phyloP scores from a whole-genome alignment of 2,329 filamentous ascomycete species.

The Metarhizium guizhouense region DNA sequence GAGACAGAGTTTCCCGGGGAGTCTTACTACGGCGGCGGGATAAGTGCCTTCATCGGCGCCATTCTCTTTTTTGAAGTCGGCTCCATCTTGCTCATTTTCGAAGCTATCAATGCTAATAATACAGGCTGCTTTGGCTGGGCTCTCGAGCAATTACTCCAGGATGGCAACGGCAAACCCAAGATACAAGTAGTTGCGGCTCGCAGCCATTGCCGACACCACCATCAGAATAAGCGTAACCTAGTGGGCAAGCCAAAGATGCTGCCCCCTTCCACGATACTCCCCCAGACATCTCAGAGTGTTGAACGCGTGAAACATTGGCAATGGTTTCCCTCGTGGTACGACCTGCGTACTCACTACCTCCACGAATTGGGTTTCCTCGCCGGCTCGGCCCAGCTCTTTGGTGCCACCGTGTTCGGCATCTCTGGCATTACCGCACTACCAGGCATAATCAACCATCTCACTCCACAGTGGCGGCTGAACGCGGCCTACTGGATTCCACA shows the following conservation, averaged over 20 bases:
- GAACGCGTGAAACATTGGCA: conserved; percentile 32
- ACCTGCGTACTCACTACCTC: conserved; percentile 51
- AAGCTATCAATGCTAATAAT: conserved; percentile 60
- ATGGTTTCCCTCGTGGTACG: conserved; percentile 50
- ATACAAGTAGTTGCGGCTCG: conserved; percentile 4
- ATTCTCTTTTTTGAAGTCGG: conserved; percentile 55
- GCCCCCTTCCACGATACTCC: neutral
- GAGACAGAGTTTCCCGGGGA: conserved; percentile 45
- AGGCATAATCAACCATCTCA: conserved; percentile 34
- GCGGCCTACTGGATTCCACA: conserved; percentile 52
- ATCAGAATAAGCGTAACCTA: conserved; percentile 15
- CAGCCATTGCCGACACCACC: conserved; percentile 17
- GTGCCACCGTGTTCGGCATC: conserved; percentile 55
- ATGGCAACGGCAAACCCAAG: conserved; percentile 2
- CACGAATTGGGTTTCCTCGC: conserved; percentile 55
- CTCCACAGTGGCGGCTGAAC: conserved; percentile 36
- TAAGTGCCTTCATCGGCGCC: conserved; percentile 58
- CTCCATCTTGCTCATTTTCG: conserved; percentile 52
- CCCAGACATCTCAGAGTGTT: neutral
- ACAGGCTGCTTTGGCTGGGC: conserved; percentile 63
- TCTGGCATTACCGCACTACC: conserved; percentile 52
- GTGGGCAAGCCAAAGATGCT: conserved; percentile 7
- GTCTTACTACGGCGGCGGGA: conserved; percentile 43
- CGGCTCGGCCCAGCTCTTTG: conserved; percentile 43
- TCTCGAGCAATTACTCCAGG: conserved; percentile 38